phyloP scores from a whole-genome alignment of 371 early-diverging fungal species.

The Mucor lusitanicus region DNA sequence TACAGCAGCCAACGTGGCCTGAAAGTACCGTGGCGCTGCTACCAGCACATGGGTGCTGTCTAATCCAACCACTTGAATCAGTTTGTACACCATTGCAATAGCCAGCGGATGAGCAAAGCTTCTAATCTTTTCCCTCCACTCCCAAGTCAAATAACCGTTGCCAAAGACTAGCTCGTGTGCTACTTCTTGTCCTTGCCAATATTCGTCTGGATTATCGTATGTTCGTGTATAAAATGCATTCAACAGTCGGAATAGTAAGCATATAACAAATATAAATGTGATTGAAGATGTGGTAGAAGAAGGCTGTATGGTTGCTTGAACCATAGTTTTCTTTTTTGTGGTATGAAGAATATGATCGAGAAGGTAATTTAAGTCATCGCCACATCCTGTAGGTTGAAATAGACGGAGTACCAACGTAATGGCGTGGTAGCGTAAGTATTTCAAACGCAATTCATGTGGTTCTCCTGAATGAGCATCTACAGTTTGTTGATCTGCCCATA shows the following conservation, averaged over 20 bases:
- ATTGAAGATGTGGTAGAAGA: slow-evolving; percentile 18
- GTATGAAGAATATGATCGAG: background rate
- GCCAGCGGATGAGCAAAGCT: slow-evolving; percentile 78
- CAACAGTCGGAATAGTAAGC: slow-evolving; percentile 62
- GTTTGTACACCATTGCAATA: slow-evolving; percentile 73
- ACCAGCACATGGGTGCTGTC: slow-evolving; percentile 64
- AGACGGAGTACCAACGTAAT: no score
- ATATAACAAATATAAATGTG: slow-evolving; percentile 34
- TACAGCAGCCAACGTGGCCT: slow-evolving; percentile 72
- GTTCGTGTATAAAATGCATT: slow-evolving; percentile 71
- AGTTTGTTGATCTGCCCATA: no score
- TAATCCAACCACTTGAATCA: slow-evolving; percentile 55
- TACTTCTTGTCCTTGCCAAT: slow-evolving; percentile 90
- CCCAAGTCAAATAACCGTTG: slow-evolving; percentile 91
- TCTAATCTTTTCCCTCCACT: slow-evolving; percentile 80
- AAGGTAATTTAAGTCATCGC: background rate
- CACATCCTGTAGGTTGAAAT: no score
- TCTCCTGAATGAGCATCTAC: no score
- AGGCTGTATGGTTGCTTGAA: slow-evolving; percentile 8
- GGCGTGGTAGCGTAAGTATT: no score
- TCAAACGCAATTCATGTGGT: no score
- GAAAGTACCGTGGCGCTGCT: slow-evolving; percentile 71
- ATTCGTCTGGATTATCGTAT: slow-evolving; percentile 88
- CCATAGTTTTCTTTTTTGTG: background rate
- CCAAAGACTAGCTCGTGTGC: slow-evolving; percentile 82